Evolutionary conservation across 2,329 filamentous ascomycete genomes (phyloP).

Genomic region (Metarhizium anisopliae): DNA sequence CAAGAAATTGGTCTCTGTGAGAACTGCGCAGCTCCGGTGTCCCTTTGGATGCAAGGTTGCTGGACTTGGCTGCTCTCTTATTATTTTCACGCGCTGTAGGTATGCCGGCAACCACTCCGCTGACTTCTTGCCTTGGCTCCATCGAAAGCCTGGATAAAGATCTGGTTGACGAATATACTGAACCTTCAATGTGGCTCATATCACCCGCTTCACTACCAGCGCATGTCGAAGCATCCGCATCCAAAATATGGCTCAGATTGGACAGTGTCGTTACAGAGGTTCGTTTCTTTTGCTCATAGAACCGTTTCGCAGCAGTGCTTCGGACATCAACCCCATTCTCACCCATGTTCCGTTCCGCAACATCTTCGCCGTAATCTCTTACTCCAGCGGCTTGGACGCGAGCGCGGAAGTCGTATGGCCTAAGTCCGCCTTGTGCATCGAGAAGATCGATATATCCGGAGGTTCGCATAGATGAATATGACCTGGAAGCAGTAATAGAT

Average conservation of each 20-base stretch:
- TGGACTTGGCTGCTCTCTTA: not conserved
- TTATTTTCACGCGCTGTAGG: not conserved
- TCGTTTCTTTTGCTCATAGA: slow-evolving; percentile 14
- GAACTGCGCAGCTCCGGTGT: not conserved
- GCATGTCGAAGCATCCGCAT: not conserved
- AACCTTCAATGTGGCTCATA: not conserved
- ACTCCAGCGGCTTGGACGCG: slow-evolving; percentile 38
- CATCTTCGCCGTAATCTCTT: slow-evolving; percentile 49
- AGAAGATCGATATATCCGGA: slow-evolving; percentile 5
- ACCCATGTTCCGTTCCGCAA: slow-evolving; percentile 47
- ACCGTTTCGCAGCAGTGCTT: slow-evolving; percentile 22
- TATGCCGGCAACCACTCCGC: not conserved
- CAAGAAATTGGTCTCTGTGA: not conserved
- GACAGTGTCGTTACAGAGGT: not conserved
- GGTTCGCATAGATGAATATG: not conserved
- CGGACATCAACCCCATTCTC: slow-evolving; percentile 23
- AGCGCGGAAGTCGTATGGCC: slow-evolving; percentile 33
- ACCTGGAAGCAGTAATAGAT: not conserved
- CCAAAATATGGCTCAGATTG: slow-evolving; percentile 1
- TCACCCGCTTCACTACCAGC: slow-evolving; percentile 2
- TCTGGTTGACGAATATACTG: not conserved
- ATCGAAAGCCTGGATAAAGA: not conserved
- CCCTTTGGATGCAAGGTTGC: not conserved
- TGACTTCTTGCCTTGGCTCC: not conserved
- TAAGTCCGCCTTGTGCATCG: slow-evolving; percentile 29